Evolutionary conservation across 2,329 filamentous ascomycete species (phyloP).

Genomic region (Aspergillus latus): DNA sequence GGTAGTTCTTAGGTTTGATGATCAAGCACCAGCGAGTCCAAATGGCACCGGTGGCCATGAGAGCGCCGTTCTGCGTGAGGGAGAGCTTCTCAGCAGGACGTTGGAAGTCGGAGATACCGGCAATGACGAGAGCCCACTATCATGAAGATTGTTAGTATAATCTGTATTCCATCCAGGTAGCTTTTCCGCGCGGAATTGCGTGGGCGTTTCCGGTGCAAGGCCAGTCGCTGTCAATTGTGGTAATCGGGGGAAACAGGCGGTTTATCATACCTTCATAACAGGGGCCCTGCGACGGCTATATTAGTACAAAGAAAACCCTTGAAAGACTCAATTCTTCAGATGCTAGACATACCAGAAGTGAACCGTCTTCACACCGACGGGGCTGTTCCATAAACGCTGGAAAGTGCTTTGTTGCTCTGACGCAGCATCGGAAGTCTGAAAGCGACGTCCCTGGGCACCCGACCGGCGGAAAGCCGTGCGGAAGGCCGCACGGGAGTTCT

Average conservation of each 20-base stretch:
- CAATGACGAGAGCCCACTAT: slow-evolving; percentile 88
- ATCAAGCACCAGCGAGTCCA: slow-evolving; percentile 99
- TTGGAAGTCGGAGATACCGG: slow-evolving; percentile 86
- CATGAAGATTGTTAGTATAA: not conserved
- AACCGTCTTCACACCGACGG: slow-evolving; percentile 83
- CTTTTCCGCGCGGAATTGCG: too few relatives aligned
- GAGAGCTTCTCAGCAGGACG: slow-evolving; percentile 92
- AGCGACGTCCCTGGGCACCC: slow-evolving; percentile 59
- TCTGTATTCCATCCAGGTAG: too few relatives aligned
- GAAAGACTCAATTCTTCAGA: not conserved
- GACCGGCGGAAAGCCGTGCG: slow-evolving; percentile 55
- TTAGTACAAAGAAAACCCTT: not conserved
- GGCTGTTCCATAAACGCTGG: slow-evolving; percentile 80
- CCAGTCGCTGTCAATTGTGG: not conserved
- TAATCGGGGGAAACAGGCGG: not conserved
- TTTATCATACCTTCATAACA: slow-evolving; percentile 72
- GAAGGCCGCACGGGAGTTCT: slow-evolving; percentile 51
- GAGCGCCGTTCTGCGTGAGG: slow-evolving; percentile 83
- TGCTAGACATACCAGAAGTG: slow-evolving; percentile 76
- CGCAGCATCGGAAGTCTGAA: slow-evolving; percentile 63
- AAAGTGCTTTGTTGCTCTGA: slow-evolving; percentile 55
- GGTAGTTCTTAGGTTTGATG: slow-evolving; percentile 89
- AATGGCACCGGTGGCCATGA: slow-evolving; percentile 89
- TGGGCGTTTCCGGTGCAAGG: not conserved
- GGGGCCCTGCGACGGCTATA: slow-evolving; percentile 65